Evolutionary conservation across 2,329 filamentous ascomycete genomes (phyloP).

Genomic region (Sordariomycetes sp.): DNA sequence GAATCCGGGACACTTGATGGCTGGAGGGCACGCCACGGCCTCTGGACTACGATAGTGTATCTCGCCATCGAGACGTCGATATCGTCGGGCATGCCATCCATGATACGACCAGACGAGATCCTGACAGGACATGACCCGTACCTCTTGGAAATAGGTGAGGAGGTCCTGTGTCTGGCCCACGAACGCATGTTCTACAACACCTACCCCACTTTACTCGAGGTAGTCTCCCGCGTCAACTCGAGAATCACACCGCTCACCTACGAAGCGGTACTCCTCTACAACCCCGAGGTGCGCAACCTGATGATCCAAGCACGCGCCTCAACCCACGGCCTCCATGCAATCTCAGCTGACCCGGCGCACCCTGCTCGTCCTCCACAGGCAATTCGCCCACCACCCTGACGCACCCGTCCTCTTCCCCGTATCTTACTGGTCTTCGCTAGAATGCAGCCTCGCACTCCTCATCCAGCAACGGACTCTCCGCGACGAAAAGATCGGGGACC

Average conservation of each 20-base stretch:
- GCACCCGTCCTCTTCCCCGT: too few species aligned
- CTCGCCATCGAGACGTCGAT: not conserved
- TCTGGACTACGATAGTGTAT: not conserved
- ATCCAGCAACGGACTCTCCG: too few species aligned
- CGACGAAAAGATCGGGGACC: too few species aligned
- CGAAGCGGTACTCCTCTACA: slow-evolving; percentile 18
- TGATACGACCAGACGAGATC: not conserved
- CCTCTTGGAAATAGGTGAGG: not conserved
- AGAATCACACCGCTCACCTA: slow-evolving; percentile 17
- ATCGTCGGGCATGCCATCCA: not conserved
- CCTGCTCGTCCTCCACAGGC: too few species aligned
- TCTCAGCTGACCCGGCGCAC: too few species aligned
- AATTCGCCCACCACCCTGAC: too few species aligned
- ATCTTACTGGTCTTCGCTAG: too few species aligned
- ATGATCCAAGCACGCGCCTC: too few species aligned
- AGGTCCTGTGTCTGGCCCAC: not conserved
- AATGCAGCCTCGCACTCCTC: too few species aligned
- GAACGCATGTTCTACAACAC: slow-evolving; percentile 17
- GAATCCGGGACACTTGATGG: slow-evolving; percentile 8
- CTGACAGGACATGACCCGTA: not conserved
- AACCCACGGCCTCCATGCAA: too few species aligned
- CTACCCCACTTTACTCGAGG: slow-evolving; percentile 16
- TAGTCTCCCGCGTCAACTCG: slow-evolving; percentile 18
- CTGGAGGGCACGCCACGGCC: not conserved
- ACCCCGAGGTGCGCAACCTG: slow-evolving; percentile 13